Evolutionary conservation across 2,329 filamentous ascomycete genomes (phyloP).

Genomic region (Colletotrichum sp.): DNA sequence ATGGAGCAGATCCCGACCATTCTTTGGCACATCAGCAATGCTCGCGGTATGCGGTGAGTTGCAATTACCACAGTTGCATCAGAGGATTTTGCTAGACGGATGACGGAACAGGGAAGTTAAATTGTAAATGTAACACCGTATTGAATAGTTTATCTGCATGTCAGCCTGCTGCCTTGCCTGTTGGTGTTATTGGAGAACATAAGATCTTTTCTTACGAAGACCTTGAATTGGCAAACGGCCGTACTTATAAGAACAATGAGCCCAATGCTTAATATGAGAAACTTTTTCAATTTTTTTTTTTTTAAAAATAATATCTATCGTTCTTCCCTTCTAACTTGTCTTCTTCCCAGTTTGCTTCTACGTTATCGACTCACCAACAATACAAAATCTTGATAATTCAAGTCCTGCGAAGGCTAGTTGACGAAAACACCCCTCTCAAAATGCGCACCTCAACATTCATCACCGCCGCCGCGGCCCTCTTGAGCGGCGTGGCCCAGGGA

Average conservation of each 20-base stretch:
- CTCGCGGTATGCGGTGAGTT: neutral
- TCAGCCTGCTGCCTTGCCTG: neutral
- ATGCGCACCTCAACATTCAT: neutral
- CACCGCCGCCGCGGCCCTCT: neutral
- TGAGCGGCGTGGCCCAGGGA: neutral
- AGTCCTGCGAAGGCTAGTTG: no score
- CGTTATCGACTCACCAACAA: no score
- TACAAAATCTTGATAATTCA: no score
- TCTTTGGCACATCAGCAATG: neutral
- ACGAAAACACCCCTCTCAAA: neutral
- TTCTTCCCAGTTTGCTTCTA: no score
- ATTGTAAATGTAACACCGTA: neutral
- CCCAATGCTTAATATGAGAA: fast-evolving
- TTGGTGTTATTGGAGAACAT: neutral
- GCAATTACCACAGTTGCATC: neutral
- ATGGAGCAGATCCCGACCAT: neutral
- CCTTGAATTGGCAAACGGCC: neutral
- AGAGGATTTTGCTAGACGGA: neutral
- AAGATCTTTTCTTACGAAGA: neutral
- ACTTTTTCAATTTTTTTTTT: fast-evolving
- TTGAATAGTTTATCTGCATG: neutral
- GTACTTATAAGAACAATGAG: fast-evolving
- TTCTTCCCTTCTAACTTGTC: no score
- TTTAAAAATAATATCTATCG: no score
- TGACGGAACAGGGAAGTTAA: neutral